These are phyloP conservation scores for Triticum urartu DNA, from an alignment of 176 grass and related monocot genomes.

Conservation along the genomic window DNA sequence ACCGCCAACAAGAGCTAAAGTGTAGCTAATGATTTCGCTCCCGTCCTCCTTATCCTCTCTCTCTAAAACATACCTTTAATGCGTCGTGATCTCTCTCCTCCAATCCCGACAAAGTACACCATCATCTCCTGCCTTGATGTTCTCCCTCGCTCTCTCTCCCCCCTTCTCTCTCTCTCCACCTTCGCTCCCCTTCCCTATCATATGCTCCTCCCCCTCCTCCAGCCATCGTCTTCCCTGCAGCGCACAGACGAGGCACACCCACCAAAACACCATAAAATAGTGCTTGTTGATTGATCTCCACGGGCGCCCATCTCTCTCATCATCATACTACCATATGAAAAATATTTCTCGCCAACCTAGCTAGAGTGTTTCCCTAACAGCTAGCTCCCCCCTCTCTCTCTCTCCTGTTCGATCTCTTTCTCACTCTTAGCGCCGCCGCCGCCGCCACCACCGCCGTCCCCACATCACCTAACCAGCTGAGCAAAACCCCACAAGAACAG, in stretches of 20 bases:
- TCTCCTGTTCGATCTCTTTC: conserved; percentile 31
- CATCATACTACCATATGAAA: conserved; percentile 2
- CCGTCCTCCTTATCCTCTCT: conserved; percentile 37
- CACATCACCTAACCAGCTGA: conserved; percentile 31
- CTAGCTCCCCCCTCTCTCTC: conserved; percentile 14
- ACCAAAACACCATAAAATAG: conserved; percentile 63
- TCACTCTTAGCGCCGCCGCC: conserved; percentile 27
- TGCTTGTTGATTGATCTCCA: conserved; percentile 30
- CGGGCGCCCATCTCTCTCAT: conserved; percentile 8
- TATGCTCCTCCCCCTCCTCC: conserved; percentile 25
- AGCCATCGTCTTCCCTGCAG: conserved; percentile 37
- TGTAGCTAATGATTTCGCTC: conserved; percentile 23
- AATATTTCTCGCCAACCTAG: neutral
- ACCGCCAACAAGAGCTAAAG: neutral
- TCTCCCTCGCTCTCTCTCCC: neutral
- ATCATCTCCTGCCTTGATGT: conserved; percentile 41
- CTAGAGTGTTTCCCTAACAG: conserved; percentile 23
- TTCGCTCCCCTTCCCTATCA: conserved; percentile 24
- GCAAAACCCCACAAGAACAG: conserved; percentile 35
- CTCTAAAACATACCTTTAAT: conserved; percentile 44
- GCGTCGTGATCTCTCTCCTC: conserved; percentile 54
- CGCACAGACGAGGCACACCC: conserved; percentile 35
- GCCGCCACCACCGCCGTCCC: neutral
- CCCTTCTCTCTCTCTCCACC: neutral
- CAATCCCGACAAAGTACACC: conserved; percentile 60